phyloP scores from a whole-genome alignment of 345 rosid genomes.

The Excoecaria agallocha region DNA sequence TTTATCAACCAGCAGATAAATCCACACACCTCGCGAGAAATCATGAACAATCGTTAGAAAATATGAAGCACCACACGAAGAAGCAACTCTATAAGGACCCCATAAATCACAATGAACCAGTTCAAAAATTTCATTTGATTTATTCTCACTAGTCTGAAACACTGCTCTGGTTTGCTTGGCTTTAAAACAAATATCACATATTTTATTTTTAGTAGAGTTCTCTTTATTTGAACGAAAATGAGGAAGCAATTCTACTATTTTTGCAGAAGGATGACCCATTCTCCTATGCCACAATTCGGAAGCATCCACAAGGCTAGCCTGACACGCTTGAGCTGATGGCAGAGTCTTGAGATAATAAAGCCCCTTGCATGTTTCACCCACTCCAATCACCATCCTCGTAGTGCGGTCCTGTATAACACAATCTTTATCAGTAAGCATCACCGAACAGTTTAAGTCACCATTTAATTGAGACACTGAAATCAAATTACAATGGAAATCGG shows the following conservation, averaged over 20 bases:
- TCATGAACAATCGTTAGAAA: not conserved
- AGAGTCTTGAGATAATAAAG: not conserved
- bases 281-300: not conserved
- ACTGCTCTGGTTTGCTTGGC: not conserved
- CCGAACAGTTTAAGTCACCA: not conserved
- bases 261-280: not conserved
- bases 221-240: too few relatives aligned
- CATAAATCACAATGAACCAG: not conserved
- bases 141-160: not conserved
- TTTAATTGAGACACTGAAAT: not conserved
- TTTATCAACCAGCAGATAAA: not conserved
- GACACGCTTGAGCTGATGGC: not conserved
- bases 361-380: not conserved
- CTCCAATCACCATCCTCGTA: not conserved
- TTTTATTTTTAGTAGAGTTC: not conserved
- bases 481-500: not conserved
- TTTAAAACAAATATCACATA: not conserved
- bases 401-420: not conserved
- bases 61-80: not conserved
- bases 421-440: not conserved
- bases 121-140: not conserved
- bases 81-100: not conserved
- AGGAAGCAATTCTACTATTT: not conserved
- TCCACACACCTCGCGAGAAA: not conserved
- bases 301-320: too few relatives aligned